Conservation (phyloP, 139 green algal genomes). For the Asterochloris erici region DNA sequence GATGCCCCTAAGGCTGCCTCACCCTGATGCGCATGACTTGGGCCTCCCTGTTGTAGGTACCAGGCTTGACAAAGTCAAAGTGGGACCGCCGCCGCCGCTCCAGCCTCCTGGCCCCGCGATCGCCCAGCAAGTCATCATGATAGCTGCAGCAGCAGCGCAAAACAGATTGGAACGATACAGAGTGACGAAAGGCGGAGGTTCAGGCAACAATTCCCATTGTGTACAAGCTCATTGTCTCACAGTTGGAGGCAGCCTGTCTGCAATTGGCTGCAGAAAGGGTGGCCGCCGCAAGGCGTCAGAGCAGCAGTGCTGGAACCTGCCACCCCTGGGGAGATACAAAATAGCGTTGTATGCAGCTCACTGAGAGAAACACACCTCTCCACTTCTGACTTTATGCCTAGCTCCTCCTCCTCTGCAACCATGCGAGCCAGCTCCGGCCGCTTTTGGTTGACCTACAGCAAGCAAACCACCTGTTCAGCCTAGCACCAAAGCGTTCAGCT, state of each 20-base stretch:
- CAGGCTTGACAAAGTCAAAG: conserved; percentile 69
- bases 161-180: background rate
- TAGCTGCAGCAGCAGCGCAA: conserved; percentile 24
- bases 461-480: background rate
- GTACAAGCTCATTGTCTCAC: too few relatives aligned
- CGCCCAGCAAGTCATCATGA: conserved; percentile 60
- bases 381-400: background rate
- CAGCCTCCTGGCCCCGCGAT: conserved; percentile 16
- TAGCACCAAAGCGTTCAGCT: too few relatives aligned
- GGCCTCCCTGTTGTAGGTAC: conserved; percentile 59
- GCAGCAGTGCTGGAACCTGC: background rate
- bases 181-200: too few relatives aligned
- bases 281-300: background rate
- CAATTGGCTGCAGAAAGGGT: too few relatives aligned
- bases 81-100: conserved; percentile 25
- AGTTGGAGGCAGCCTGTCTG: too few relatives aligned
- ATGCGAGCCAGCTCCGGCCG: conserved; percentile 14
- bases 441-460: conserved; percentile 24
- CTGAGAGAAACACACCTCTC: background rate
- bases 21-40: conserved; percentile 48
- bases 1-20: background rate
- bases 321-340: too few relatives aligned
- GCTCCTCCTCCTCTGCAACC: conserved; percentile 3
- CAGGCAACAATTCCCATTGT: too few relatives aligned
- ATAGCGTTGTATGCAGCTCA: too few relatives aligned